Base-by-base conservation (phyloP, 306 rosid genomes). In the Arachis stenosperma region DNA sequence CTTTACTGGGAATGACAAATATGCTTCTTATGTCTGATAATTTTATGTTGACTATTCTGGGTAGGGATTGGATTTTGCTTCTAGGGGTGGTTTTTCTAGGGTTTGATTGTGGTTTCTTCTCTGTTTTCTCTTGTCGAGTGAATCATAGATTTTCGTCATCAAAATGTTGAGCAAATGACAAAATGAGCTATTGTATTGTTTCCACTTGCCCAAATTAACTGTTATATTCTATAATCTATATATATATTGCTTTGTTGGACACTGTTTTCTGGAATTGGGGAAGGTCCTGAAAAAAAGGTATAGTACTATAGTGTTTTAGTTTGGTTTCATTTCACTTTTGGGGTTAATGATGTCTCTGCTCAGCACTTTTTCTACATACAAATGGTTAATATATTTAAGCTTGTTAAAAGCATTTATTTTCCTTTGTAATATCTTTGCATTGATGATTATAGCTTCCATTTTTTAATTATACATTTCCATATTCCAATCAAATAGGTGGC, bases 401-500 rank as follows among this genome's bases (percentile, higher is more conserved):
- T 56, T 50, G 10, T 52, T 58, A 15, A 17, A 59, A n/a, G 71
- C 36, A 44, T 55, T 74, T 61, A 39, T 8, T 6, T 59, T 60
- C 37, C 37, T 37, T 42, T 3, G 27, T 56, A 9, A 60, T 52
- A 56, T 64, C 37, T 51, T 71, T 29, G 17, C 47, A 53, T 41
- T n/a, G 27, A 51, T 57, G 13, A 61, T 39, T 36, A 6, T 54
- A 64, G 67, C 68, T 13, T 14, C 13, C 68, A 62, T 78, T 76
- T 14, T 55, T 81, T 69, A 76, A 66, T 65, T 51, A 67, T 50
- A 43, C 10, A 10, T 67, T 73, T 81, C 17, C 11, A 27, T 61
- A 33, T 33, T 33, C 37, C 37, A 33, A 72, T 65, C 6, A 62
- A 43, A 83, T 80, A 81, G 85, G 76, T 78, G 63, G 30, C 74